Percentiles rank a stretch among this genome's conserved stretches.
Conservation (phyloP, 441 rosid species). For the Omphalea diandra region DNA sequence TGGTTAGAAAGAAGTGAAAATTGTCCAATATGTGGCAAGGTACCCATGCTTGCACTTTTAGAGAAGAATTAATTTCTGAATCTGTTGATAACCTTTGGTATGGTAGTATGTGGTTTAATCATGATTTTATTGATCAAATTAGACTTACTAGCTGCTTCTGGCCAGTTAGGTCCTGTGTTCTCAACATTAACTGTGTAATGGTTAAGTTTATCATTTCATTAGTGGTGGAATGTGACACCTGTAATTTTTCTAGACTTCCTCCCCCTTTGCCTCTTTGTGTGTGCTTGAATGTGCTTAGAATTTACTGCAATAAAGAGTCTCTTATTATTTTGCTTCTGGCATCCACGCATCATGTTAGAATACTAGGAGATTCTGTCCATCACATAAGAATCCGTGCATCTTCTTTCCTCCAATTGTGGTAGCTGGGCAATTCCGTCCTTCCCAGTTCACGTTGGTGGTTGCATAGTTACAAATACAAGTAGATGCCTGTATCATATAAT, state of each 20-base stretch:
- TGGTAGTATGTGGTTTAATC: neutral
- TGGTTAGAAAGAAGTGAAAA: conserved; percentile 98
- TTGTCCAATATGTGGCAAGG: conserved; percentile 96
- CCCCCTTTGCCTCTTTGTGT: neutral
- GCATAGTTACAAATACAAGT: neutral
- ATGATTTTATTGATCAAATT: neutral
- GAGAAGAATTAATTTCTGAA: neutral
- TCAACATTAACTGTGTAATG: neutral
- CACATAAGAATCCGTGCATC: too few species aligned
- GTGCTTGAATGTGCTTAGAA: neutral
- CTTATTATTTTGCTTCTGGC: neutral
- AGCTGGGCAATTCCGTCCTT: too few species aligned
- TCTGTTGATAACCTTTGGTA: neutral
- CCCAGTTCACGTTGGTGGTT: neutral
- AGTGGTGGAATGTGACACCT: neutral
- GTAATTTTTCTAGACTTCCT: neutral
- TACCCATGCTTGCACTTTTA: conserved; percentile 23
- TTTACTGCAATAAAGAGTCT: neutral
- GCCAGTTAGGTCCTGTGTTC: neutral
- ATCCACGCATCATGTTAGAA: neutral
- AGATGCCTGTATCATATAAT: neutral
- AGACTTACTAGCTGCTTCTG: neutral
- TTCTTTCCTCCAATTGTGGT: too few species aligned
- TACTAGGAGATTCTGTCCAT: neutral
- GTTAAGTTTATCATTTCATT: neutral